A percentile compares a stretch with the other conserved stretches of the same genome.
Conservation (phyloP, 176 grass and related monocot species). For the Thinopyrum elongatum region DNA sequence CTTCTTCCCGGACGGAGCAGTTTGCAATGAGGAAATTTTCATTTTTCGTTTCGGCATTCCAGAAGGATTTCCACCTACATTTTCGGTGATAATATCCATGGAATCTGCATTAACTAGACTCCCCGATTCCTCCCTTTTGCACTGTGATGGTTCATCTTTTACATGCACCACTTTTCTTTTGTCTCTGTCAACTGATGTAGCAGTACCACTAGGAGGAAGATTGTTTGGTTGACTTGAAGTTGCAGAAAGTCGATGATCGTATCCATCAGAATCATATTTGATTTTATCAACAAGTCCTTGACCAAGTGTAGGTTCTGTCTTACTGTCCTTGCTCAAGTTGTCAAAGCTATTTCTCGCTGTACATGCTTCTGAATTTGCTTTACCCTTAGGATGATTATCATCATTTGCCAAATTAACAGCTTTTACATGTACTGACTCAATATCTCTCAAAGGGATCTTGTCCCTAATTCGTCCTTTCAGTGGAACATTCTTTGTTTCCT, state of each 20-base stretch:
- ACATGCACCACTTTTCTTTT: conserved; percentile 21
- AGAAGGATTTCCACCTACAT: conserved; percentile 30
- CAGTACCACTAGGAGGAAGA: conserved; percentile 24
- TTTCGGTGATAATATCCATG: conserved; percentile 19
- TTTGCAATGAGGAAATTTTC: conserved; percentile 36
- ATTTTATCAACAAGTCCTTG: conserved; percentile 26
- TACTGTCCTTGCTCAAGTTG: conserved; percentile 20
- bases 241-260: conserved; percentile 20
- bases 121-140: conserved; percentile 32
- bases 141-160: conserved; percentile 35
- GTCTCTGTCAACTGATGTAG: conserved; percentile 25
- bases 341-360: conserved; percentile 13
- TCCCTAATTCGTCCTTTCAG: conserved; percentile 6
- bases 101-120: conserved; percentile 31
- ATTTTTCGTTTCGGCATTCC: conserved; percentile 36
- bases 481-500: conserved; percentile 38
- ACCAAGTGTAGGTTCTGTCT: conserved; percentile 30
- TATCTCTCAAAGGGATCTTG: conserved; percentile 17
- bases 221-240: conserved; percentile 31
- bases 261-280: conserved; percentile 27
- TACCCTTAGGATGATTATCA: conserved; percentile 11
- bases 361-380: conserved; percentile 32
- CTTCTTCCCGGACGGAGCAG: conserved; percentile 43
- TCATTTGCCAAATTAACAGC: conserved; percentile 20
- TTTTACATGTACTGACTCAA: conserved; percentile 20